These are phyloP conservation scores for Cyberlindnera xishuangbannaensis DNA, from an alignment of 805 yeast species.

Conservation along the genomic window DNA sequence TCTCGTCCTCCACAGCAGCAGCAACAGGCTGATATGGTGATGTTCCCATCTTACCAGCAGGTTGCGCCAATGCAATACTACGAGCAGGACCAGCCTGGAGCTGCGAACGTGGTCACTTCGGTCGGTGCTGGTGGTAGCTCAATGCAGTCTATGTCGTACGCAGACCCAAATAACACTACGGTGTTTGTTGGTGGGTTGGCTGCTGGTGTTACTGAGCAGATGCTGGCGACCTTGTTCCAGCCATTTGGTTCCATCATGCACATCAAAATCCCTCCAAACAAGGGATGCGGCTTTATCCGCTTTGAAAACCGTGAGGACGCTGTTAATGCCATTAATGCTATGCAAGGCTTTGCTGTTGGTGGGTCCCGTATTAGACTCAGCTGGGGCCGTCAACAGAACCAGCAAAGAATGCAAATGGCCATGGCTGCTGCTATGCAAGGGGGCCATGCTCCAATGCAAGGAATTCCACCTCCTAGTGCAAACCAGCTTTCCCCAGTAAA, in stretches of 20 bases:
- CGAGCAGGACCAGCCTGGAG: conserved; percentile 3
- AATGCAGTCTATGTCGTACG: too few relatives aligned
- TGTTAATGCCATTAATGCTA: conserved; percentile 67
- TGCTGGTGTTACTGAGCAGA: conserved; percentile 55
- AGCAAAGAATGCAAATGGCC: conserved; percentile 20
- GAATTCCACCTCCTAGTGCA: conserved; percentile 3
- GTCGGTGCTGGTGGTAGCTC: too few relatives aligned
- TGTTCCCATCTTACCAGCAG: conserved; percentile 20
- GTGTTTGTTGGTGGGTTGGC: conserved; percentile 76
- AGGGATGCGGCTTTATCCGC: conserved; percentile 75
- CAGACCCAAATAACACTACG: conserved; percentile 64
- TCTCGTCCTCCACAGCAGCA: conserved; percentile 14
- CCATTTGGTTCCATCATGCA: conserved; percentile 69
- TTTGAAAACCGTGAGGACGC: conserved; percentile 66
- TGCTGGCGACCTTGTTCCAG: conserved; percentile 54
- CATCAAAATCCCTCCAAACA: conserved; percentile 72
- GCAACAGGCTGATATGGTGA: conserved; percentile 18
- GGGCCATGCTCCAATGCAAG: conserved; percentile 5
- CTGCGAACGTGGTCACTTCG: too few relatives aligned
- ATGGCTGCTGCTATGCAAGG: conserved; percentile 14
- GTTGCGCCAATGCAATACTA: conserved; percentile 15
- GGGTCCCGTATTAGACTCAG: conserved; percentile 67
- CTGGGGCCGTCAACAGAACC: conserved; percentile 56
- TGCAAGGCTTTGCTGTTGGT: conserved; percentile 76
- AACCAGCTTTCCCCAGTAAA: too few relatives aligned